A percentile compares a stretch with the other conserved stretches of the same genome.
phyloP scores from a whole-genome alignment of 305 asterid genomes.

The Ilex paraguariensis region DNA sequence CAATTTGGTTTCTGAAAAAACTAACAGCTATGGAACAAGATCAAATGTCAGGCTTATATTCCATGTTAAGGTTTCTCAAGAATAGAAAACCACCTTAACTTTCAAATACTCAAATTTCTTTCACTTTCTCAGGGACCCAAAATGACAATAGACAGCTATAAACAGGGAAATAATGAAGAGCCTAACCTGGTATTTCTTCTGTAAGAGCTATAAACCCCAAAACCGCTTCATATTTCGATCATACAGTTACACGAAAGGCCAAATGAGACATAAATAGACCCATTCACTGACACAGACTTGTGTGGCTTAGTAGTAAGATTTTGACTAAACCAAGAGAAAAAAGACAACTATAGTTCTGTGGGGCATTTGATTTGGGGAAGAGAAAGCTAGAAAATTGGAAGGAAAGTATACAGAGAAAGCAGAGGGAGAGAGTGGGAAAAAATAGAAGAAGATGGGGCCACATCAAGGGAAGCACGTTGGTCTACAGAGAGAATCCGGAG shows the following conservation, averaged over 20 bases:
- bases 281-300: conserved; percentile 10
- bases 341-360: conserved; percentile 14
- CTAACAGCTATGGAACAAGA: background rate
- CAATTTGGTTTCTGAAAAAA: conserved; percentile 4
- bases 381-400: too few species aligned
- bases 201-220: conserved; percentile 8
- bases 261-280: conserved; percentile 12
- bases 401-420: background rate
- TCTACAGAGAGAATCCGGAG: too few species aligned
- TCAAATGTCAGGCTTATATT: background rate
- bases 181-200: background rate
- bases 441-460: conserved; percentile 9
- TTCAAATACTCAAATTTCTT: conserved; percentile 10
- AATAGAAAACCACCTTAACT: conserved; percentile 22
- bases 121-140: conserved; percentile 19
- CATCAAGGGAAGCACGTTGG: background rate
- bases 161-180: conserved; percentile 6
- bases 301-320: conserved; percentile 12
- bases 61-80: conserved; percentile 4
- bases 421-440: background rate
- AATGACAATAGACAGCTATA: conserved; percentile 2
- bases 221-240: conserved; percentile 6
- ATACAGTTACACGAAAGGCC: background rate
- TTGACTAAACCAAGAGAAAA: conserved; percentile 20
- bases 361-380: background rate